Percentiles rank a stretch among this genome's conserved stretches.
Conservation (phyloP, 2,329 filamentous ascomycete species). For the Penicillium sumatraense region DNA sequence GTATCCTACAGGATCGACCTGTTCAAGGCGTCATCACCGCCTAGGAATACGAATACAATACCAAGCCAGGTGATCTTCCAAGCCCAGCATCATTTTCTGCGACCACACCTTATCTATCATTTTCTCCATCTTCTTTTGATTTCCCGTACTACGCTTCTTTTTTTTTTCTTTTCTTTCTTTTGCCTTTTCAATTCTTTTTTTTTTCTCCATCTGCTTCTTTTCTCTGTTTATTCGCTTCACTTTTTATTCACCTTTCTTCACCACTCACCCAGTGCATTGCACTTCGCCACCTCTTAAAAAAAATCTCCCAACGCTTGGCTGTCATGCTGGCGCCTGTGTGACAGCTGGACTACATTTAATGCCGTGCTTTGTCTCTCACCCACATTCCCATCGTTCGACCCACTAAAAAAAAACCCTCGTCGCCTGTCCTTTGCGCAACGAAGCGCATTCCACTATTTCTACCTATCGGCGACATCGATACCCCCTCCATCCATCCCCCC, state of each 20-base stretch:
- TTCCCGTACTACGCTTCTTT: slow-evolving; percentile 8
- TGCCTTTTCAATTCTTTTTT: slow-evolving; percentile 15
- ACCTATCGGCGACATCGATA: slow-evolving; percentile 13
- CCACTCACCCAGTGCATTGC: not conserved
- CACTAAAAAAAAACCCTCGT: slow-evolving; percentile 33
- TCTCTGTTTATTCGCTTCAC: slow-evolving; percentile 6
- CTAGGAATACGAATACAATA: not conserved
- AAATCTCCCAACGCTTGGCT: slow-evolving; percentile 18
- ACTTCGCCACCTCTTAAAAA: slow-evolving; percentile 7
- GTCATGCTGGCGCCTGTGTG: slow-evolving; percentile 44
- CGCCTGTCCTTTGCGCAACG: slow-evolving; percentile 33
- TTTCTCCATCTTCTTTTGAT: slow-evolving; percentile 7
- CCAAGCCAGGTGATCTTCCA: not conserved
- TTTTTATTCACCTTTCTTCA: not conserved
- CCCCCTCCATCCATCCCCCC: not conserved
- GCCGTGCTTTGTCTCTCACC: slow-evolving; percentile 41
- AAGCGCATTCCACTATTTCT: slow-evolving; percentile 39
- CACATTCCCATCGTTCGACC: slow-evolving; percentile 40
- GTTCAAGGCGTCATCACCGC: slow-evolving; percentile 13
- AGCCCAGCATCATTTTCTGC: slow-evolving; percentile 22
- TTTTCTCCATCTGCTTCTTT: slow-evolving; percentile 6
- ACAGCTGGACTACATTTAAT: slow-evolving; percentile 42
- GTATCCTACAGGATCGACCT: slow-evolving; percentile 15
- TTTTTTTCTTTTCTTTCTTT: slow-evolving; percentile 10
- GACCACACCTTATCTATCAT: slow-evolving; percentile 26